Conservation (phyloP, 2,329 filamentous ascomycete genomes). For the Parastagonospora nodorum region DNA sequence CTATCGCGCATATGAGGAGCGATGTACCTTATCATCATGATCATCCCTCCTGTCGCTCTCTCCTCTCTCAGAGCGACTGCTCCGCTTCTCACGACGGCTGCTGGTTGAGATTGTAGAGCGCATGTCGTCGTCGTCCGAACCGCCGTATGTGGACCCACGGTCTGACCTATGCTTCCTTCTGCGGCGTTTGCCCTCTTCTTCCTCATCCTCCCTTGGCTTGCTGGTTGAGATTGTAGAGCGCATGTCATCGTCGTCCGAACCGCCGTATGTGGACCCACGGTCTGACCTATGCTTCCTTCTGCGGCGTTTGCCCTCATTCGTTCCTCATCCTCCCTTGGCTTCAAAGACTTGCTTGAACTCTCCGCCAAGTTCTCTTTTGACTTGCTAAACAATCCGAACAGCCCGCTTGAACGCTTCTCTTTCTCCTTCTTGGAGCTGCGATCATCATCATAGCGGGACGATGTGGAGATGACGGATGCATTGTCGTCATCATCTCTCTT, state of each 20-base stretch:
- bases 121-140: slow-evolving; percentile 45
- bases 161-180: slow-evolving; percentile 51
- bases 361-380: slow-evolving; percentile 46
- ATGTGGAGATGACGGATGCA: slow-evolving; percentile 47
- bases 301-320: slow-evolving; percentile 49
- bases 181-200: slow-evolving; percentile 46
- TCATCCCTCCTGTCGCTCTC: slow-evolving; percentile 43
- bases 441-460: slow-evolving; percentile 49
- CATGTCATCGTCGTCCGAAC: slow-evolving; percentile 45
- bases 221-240: slow-evolving; percentile 43
- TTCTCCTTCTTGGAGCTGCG: slow-evolving; percentile 41
- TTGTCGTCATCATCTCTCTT: slow-evolving; percentile 51
- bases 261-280: slow-evolving; percentile 43
- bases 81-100: slow-evolving; percentile 49
- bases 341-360: slow-evolving; percentile 39
- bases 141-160: slow-evolving; percentile 43
- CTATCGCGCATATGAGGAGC: slow-evolving; percentile 36
- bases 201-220: slow-evolving; percentile 47
- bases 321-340: slow-evolving; percentile 43
- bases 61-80: slow-evolving; percentile 42
- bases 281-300: slow-evolving; percentile 51
- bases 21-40: slow-evolving; percentile 46
- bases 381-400: slow-evolving; percentile 55
- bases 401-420: slow-evolving; percentile 52
- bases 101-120: slow-evolving; percentile 43